Evolutionary conservation across 495 filamentous ascomycete species (phyloP), one percentile per base, ranked within the genome.

Genomic region (Melanomma pulvis-pyrius): DNA sequence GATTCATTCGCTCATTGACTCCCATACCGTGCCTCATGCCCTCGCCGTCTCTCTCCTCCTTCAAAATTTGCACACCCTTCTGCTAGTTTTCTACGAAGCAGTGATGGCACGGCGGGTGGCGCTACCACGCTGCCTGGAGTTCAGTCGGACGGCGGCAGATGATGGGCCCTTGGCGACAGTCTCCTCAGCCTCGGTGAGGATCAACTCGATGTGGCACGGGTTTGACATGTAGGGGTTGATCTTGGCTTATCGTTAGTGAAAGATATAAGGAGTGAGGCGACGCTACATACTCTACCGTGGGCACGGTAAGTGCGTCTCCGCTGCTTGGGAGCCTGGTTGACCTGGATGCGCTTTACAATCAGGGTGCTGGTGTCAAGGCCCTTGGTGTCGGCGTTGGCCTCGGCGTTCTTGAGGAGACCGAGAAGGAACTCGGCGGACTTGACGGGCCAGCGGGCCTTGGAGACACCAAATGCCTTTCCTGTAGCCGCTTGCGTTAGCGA

Each of bases 141-240:
- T 90, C 74, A 98, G 82, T 74, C 86, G 87, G 64, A 76, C 74
- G 71, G 84, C 81, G 57, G 82, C 83, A 71, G 86, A 83, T 44
- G 83, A 77, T 70, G 87, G 83, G 41, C 84, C 86, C 85, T 97
- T 97, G 81, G 92, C 85, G 67, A 96, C 88, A 68, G 89, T 84
- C 85, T 99, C 94, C 75, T 92, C 87, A 60, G 85, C 91, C 85
- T 99, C 96, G 75, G 96, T 96, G 71, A 99, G 87, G 88, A 99
- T 98, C 64, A 98, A 82, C 84, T 99, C 94, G 82, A 99, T 94
- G 86, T 99, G 94, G 88, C 92, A 99, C 67, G 94, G 94, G 86
- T 97, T 96, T 61, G 92, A 96, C 96, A 98, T 97, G 86, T 97
- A 97, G 60, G 92, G 93, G 86, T 97, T 97, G 84, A 98, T 98